A percentile compares a stretch with the other conserved stretches of the same genome.
phyloP scores from a whole-genome alignment of 257 asterid species.

The Salvia splendens region DNA sequence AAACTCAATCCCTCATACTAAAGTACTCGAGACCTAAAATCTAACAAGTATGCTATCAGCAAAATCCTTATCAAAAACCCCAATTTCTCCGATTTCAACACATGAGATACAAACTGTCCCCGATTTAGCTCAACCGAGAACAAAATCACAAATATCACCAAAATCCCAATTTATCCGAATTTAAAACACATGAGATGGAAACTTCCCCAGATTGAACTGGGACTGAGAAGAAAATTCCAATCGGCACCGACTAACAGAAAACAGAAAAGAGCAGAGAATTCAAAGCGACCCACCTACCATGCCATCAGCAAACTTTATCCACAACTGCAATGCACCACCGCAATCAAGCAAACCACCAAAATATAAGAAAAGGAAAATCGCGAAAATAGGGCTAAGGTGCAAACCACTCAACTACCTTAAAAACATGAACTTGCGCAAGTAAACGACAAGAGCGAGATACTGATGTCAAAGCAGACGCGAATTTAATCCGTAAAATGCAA shows the following conservation, averaged over 20 bases:
- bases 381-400: conserved; percentile 13
- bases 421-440: conserved; percentile 15
- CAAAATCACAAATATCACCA: conserved; percentile 9
- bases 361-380: not conserved
- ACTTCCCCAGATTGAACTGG: not conserved
- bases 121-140: too few species aligned
- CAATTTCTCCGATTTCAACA: not conserved
- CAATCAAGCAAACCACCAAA: conserved; percentile 34
- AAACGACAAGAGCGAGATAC: conserved; percentile 11
- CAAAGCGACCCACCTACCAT: conserved; percentile 29
- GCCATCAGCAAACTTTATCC: conserved; percentile 37
- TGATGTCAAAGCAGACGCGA: conserved; percentile 19
- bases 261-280: conserved; percentile 18
- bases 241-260: conserved; percentile 38
- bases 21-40: conserved; percentile 12
- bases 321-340: conserved; percentile 33
- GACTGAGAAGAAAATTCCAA: conserved; percentile 23
- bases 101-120: not conserved
- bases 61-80: conserved; percentile 11
- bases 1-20: conserved; percentile 17
- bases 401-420: conserved; percentile 26
- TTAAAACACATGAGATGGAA: conserved; percentile 8
- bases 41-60: conserved; percentile 19
- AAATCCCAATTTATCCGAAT: not conserved
- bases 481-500: conserved; percentile 18